These are phyloP conservation scores for Hyaloscypha bicolor DNA, from an alignment of 495 filamentous ascomycete species.

Conservation along the genomic window DNA sequence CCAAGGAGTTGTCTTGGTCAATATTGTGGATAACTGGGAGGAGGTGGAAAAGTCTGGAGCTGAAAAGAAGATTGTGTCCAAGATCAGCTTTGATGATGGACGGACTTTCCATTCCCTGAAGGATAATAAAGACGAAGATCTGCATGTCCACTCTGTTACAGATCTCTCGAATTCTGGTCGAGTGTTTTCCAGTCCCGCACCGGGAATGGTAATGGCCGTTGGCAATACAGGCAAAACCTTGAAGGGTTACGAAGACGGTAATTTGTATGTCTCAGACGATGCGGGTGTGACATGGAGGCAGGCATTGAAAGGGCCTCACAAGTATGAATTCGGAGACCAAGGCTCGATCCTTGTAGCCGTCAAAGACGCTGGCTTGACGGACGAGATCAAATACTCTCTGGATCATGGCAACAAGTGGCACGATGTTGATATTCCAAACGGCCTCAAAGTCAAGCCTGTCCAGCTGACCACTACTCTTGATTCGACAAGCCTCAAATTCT, in stretches of 20 bases:
- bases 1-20: conserved; percentile 89
- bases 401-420: conserved; percentile 86
- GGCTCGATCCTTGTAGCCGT: conserved; percentile 86
- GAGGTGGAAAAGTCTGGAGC: conserved; percentile 59
- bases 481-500: conserved; percentile 87
- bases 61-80: conserved; percentile 66
- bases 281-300: conserved; percentile 82
- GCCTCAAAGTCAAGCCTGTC: conserved; percentile 54
- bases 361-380: conserved; percentile 58
- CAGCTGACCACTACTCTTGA: conserved; percentile 85
- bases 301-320: conserved; percentile 79
- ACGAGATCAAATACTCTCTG: conserved; percentile 77
- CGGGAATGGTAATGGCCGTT: conserved; percentile 88
- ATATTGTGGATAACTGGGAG: conserved; percentile 84
- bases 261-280: conserved; percentile 88
- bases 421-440: conserved; percentile 59
- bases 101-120: conserved; percentile 73
- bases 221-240: conserved; percentile 83
- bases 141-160: conserved; percentile 93
- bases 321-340: conserved; percentile 92
- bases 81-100: conserved; percentile 94
- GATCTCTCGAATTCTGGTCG: conserved; percentile 74
- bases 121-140: conserved; percentile 43
- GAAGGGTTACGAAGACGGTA: conserved; percentile 64
- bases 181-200: conserved; percentile 93